These are phyloP conservation scores for Stachybotrys chlorohalonatus DNA, from an alignment of 2,329 filamentous ascomycete genomes.

Conservation along the genomic window DNA sequence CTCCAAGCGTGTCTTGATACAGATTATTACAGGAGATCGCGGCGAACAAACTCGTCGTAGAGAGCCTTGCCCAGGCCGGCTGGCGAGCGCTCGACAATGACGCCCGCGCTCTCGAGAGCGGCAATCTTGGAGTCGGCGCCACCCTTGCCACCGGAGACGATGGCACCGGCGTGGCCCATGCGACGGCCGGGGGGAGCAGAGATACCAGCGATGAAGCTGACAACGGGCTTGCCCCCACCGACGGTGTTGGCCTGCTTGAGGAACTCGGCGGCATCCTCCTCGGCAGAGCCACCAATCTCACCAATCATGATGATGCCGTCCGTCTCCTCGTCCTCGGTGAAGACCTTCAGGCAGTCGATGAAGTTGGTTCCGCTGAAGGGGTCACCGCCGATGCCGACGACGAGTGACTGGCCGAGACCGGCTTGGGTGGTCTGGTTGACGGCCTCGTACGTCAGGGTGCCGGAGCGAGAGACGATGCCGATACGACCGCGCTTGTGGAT, in stretches of 20 bases:
- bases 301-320: conserved; percentile 99
- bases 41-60: conserved; percentile 90
- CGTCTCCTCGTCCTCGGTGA: conserved; percentile 90
- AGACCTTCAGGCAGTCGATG: conserved; percentile 97
- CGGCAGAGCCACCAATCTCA: conserved; percentile 93
- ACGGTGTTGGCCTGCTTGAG: conserved; percentile 83
- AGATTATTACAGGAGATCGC: conserved; percentile 72
- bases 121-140: conserved; percentile 97
- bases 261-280: conserved; percentile 98
- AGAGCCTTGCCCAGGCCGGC: conserved; percentile 88
- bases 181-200: conserved; percentile 90
- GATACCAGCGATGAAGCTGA: conserved; percentile 98
- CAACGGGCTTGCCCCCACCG: conserved; percentile 82
- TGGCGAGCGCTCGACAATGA: conserved; percentile 92
- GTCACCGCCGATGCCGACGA: conserved; percentile 96
- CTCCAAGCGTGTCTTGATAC: not conserved
- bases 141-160: conserved; percentile 95
- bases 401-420: conserved; percentile 93
- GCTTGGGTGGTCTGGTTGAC: conserved; percentile 99
- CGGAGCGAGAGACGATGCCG: conserved; percentile 96
- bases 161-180: conserved; percentile 98
- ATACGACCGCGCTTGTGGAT: conserved; percentile 99
- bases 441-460: conserved; percentile 97
- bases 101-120: conserved; percentile 85
- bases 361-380: conserved; percentile 99